These are phyloP conservation scores for Pythium dissimile DNA, from an alignment of 352 stramenopile genomes.

Conservation along the genomic window DNA sequence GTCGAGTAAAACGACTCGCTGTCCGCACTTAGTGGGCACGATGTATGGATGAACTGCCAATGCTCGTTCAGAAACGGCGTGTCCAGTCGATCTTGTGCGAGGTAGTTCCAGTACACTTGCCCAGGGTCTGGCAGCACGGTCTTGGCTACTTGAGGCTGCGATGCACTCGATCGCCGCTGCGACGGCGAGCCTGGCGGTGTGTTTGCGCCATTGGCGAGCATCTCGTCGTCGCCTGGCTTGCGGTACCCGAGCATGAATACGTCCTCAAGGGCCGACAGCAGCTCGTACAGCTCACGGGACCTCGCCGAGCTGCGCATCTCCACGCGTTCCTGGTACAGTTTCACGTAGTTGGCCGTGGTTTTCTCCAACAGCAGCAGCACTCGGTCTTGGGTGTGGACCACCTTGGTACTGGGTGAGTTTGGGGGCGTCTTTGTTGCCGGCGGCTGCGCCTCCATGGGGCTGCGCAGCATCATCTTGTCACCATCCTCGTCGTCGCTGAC, in stretches of 20 bases:
- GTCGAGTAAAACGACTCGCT: slow-evolving; percentile 67
- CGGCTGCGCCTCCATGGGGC: background rate
- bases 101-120: slow-evolving; percentile 70
- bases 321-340: slow-evolving; percentile 50
- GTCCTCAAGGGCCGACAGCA: slow-evolving; percentile 67
- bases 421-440: background rate
- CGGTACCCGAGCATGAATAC: slow-evolving; percentile 63
- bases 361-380: slow-evolving; percentile 59
- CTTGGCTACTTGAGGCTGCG: background rate
- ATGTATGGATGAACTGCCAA: slow-evolving; percentile 53
- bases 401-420: background rate
- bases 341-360: slow-evolving; percentile 47
- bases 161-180: background rate
- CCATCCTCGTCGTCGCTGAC: background rate
- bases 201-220: background rate
- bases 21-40: slow-evolving; percentile 45
- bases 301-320: slow-evolving; percentile 67
- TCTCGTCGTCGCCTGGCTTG: slow-evolving; percentile 5
- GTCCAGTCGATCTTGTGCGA: slow-evolving; percentile 49
- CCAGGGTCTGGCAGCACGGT: slow-evolving; percentile 10
- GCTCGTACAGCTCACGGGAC: slow-evolving; percentile 63
- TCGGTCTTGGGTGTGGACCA: slow-evolving; percentile 36
- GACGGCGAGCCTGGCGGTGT: slow-evolving; percentile 11
- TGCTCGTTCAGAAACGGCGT: slow-evolving; percentile 49
- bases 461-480: slow-evolving; percentile 9